Base-by-base conservation (phyloP, 2,329 filamentous ascomycete species). In the Ceratocystis papillata region DNA sequence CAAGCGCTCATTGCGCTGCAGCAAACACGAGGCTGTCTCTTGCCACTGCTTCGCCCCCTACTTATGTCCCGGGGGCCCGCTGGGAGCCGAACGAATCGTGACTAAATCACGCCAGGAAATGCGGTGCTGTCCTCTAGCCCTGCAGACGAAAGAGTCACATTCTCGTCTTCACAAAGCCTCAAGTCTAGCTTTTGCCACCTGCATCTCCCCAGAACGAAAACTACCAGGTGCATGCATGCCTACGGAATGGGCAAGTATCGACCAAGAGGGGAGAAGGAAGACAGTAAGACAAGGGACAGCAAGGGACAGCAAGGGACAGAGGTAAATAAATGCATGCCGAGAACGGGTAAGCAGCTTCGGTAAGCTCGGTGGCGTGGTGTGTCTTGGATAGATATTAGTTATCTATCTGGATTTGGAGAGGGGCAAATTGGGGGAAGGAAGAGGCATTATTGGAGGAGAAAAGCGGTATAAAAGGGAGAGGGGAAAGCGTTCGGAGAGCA, bases 401-500 rank as follows among this genome's bases (percentile, higher is more conserved):
- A 12, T 41, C 37, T 12, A 41, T 12, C n/a, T 63, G 44, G 22
- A 63, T 63, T 63, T 63, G 61, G 61, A 63, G 61, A 63, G 44
- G 44, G 61, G 41, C 33, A 50, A 45, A 20, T 25, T 41, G 20
- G 61, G 30, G 44, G 20, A 22, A 20, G n/a, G 20, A 61, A 46
- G 46, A 28, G 61, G 28, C 8, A 55, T 55, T 55, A 55, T 55
- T 55, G 17, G 12, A 30, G 20, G 48, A 15, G 48, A 53, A 12
- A 41, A 12, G 33, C 10, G 20, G 48, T 17, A 48, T 41, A 41
- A 41, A 41, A 41, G 37, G 37, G 37, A 41, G 37, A 41, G 37
- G 37, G 48, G 20, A 15, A 25, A 12, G 48, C 8, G 8, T 12
- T 4, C 10, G 37, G 10, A 41, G 10, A 41, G 37, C 37, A 12